Evolutionary conservation across 2,329 filamentous ascomycete species (phyloP), one percentile per base, ranked within the genome.

Genomic region (Aspergillus ruber): DNA sequence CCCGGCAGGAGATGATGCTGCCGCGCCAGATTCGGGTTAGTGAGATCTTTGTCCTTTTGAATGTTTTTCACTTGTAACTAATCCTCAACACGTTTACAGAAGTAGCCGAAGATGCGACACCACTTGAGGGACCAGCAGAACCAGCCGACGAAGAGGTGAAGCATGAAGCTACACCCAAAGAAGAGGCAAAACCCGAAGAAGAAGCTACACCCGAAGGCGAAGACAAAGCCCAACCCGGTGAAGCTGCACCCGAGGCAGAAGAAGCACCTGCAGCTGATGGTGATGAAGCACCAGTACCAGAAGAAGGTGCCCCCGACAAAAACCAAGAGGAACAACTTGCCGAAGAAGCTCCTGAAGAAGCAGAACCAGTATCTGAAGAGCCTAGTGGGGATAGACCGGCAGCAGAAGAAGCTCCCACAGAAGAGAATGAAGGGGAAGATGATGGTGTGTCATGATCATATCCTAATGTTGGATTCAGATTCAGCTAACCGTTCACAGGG

Each of bases 111-210:
- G 52, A 15, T 20, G 5, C 56, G 49, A 53, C 58, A 43, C 54
- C 62, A 21, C 52, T 60, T 23, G 41, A 56, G 21, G 59, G 63
- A 25, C 20, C 54, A 9, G 49, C 52, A 45, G 60, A 61, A 18
- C 39, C 53, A 29, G 45, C 56, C 23, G 44, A 39, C 32, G 29
- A 49, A 23, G 33, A 38, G 23, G 46, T 54, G 48, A 56, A 65
- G 46, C 42, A 59, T 23, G 51, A 40, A 45, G 54, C 54, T 20
- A 46, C 52, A 33, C 47, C 50, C 13, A 43, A 44, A 10, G 46
- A 49, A 23, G 33, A 38, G 23, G 46, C 54, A 48, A 56, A 65
- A 46, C 42, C 58, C 25, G 57, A 59, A 43, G 55, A 59, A 25
- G 51, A 40, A 45, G 54, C 54, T 20, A 46, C 52, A 33, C 47